phyloP scores from a whole-genome alignment of 441 rosid genomes.

The Populus tomentosa region DNA sequence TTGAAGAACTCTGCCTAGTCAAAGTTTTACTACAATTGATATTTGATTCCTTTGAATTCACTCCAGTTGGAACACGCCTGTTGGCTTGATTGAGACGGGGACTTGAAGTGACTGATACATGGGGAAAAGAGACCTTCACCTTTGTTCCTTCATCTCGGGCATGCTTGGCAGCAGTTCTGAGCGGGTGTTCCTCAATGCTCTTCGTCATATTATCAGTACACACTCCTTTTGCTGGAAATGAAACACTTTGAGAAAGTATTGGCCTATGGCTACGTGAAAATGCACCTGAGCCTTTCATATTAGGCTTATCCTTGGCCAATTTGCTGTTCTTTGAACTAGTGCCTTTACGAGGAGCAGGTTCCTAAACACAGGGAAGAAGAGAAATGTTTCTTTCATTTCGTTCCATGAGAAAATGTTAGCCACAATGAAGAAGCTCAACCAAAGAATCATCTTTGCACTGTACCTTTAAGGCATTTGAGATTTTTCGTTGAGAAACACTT shows the following conservation, averaged over 20 bases:
- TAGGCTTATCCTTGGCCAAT: slow-evolving; percentile 46
- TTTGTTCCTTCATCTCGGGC: slow-evolving; percentile 28
- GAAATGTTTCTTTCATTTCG: neutral
- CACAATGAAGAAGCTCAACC: no score
- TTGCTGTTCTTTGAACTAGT: slow-evolving; percentile 36
- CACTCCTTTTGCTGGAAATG: slow-evolving; percentile 58
- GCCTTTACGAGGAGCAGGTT: slow-evolving; percentile 19
- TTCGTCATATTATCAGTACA: slow-evolving; percentile 38
- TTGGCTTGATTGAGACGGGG: slow-evolving; percentile 27
- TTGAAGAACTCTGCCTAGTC: slow-evolving; percentile 33
- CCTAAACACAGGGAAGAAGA: slow-evolving; percentile 30
- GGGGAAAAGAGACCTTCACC: slow-evolving; percentile 19
- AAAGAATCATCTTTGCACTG: neutral
- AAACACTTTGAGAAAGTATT: slow-evolving; percentile 58
- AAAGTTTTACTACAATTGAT: slow-evolving; percentile 26
- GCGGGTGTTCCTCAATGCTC: slow-evolving; percentile 47
- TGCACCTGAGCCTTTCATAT: slow-evolving; percentile 34
- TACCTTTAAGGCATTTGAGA: slow-evolving; percentile 43
- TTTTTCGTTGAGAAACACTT: slow-evolving; percentile 33
- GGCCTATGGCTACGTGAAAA: slow-evolving; percentile 39
- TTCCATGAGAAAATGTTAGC: neutral
- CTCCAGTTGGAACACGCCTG: slow-evolving; percentile 1
- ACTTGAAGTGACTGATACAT: slow-evolving; percentile 23
- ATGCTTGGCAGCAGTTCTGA: slow-evolving; percentile 38
- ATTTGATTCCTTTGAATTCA: no score